A percentile compares a stretch with the other conserved stretches of the same genome.
Evolutionary conservation across 805 yeast genomes (phyloP).

Genomic region (Teunomyces atbi): DNA sequence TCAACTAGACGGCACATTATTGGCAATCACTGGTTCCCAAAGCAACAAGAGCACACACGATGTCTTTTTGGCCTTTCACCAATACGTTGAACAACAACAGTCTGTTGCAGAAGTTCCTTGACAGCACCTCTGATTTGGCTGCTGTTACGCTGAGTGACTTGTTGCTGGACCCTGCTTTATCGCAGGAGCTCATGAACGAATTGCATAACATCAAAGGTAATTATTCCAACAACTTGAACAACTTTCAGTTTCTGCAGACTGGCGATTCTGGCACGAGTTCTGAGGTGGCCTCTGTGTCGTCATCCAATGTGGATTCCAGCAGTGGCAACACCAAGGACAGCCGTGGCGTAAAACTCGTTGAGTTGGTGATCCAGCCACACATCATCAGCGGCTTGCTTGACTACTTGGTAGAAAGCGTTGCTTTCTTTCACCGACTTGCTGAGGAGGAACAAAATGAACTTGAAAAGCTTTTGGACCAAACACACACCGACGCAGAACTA

Average conservation of each 20-base stretch:
- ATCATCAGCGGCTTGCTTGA: conserved; percentile 67
- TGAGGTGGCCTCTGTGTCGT: conserved; percentile 34
- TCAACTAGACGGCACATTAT: conserved; percentile 1
- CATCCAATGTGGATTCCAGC: conserved; percentile 29
- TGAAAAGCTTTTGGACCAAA: conserved; percentile 14
- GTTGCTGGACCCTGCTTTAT: conserved; percentile 30
- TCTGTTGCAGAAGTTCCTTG: conserved; percentile 41
- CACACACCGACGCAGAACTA: not conserved
- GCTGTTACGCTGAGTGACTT: conserved; percentile 33
- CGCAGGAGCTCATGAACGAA: conserved; percentile 39
- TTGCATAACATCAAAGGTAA: conserved; percentile 35
- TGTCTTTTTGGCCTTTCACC: conserved; percentile 49
- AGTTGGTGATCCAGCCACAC: conserved; percentile 76
- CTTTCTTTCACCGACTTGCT: conserved; percentile 35
- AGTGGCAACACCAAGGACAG: conserved; percentile 30
- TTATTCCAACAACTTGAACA: conserved; percentile 26
- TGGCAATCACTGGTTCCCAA: conserved; percentile 1
- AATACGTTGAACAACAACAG: conserved; percentile 35
- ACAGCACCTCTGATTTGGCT: conserved; percentile 32
- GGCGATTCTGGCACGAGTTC: conserved; percentile 12
- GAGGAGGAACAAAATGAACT: conserved; percentile 22
- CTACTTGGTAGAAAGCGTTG: conserved; percentile 55
- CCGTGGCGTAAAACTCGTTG: conserved; percentile 58
- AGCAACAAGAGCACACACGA: conserved; percentile 9
- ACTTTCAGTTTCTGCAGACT: conserved; percentile 27